Conservation (phyloP, 305 asterid species). For the Fraxinus paxiana region DNA sequence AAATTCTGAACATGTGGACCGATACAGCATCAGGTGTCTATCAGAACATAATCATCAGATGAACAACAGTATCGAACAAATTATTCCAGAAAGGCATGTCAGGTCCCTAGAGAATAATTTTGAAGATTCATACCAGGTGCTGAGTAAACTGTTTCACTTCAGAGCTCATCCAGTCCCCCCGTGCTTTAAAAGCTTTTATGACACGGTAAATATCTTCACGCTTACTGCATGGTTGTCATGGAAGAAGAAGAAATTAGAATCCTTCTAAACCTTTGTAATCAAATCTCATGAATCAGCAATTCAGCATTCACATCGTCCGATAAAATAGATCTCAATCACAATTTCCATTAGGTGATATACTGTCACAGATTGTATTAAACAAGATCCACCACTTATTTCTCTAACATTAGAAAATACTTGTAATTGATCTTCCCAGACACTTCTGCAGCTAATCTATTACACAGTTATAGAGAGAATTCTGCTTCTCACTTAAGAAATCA, state of each 20-base stretch:
- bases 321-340: neutral
- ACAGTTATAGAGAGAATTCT: neutral
- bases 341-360: neutral
- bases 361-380: neutral
- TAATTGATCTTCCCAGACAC: slow-evolving; percentile 13
- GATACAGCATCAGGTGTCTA: slow-evolving; percentile 3
- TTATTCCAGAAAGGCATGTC: slow-evolving; percentile 21
- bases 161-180: slow-evolving; percentile 57
- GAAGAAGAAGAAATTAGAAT: slow-evolving; percentile 16
- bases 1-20: neutral
- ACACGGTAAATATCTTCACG: slow-evolving; percentile 91
- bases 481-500: slow-evolving; percentile 6
- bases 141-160: slow-evolving; percentile 65
- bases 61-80: slow-evolving; percentile 1
- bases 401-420: neutral
- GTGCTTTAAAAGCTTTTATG: slow-evolving; percentile 63
- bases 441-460: neutral
- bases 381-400: slow-evolving; percentile 15
- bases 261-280: neutral
- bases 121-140: slow-evolving; percentile 59
- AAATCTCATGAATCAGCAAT: slow-evolving; percentile 1
- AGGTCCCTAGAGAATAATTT: slow-evolving; percentile 15
- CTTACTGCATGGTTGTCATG: slow-evolving; percentile 50
- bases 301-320: neutral
- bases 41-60: neutral